phyloP scores from a whole-genome alignment of 805 yeast genomes.

The Wickerhamiella nectarea region DNA sequence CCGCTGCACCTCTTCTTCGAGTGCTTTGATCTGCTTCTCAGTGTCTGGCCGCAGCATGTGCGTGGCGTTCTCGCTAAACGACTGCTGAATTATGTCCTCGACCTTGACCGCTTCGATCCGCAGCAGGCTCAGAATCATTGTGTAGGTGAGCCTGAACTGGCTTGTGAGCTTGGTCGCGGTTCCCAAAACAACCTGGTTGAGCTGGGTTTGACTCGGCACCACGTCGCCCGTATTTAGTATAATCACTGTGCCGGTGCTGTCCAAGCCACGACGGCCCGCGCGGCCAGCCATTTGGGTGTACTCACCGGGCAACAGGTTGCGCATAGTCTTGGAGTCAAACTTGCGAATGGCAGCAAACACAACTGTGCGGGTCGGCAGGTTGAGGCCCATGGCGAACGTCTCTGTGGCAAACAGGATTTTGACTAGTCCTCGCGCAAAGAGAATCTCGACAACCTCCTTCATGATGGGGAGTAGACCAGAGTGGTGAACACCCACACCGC shows the following conservation, averaged over 20 bases:
- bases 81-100: conserved; percentile 96
- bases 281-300: conserved; percentile 99
- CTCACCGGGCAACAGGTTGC: conserved; percentile 86
- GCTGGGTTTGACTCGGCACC: conserved; percentile 29
- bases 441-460: conserved; percentile 82
- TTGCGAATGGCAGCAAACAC: conserved; percentile 75
- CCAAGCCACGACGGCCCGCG: conserved; percentile 96
- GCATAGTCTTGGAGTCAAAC: conserved; percentile 76
- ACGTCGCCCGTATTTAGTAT: conserved; percentile 47
- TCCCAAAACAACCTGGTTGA: conserved; percentile 77
- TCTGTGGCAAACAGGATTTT: conserved; percentile 94
- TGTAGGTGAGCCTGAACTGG: conserved; percentile 88
- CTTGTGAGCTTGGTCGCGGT: conserved; percentile 79
- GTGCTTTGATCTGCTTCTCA: conserved; percentile 45
- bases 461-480: conserved; percentile 89
- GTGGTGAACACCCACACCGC: conserved; percentile 95
- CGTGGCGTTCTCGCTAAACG: conserved; percentile 81
- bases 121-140: conserved; percentile 77
- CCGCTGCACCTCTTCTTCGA: conserved; percentile 37
- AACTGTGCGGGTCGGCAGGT: conserved; percentile 92
- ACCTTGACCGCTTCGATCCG: conserved; percentile 89
- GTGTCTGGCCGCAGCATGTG: conserved; percentile 81
- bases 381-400: conserved; percentile 97
- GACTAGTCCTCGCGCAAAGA: conserved; percentile 74
- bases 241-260: conserved; percentile 85